Base-by-base conservation (phyloP, 2,329 filamentous ascomycete genomes). In the Pseudocercospora musae region DNA sequence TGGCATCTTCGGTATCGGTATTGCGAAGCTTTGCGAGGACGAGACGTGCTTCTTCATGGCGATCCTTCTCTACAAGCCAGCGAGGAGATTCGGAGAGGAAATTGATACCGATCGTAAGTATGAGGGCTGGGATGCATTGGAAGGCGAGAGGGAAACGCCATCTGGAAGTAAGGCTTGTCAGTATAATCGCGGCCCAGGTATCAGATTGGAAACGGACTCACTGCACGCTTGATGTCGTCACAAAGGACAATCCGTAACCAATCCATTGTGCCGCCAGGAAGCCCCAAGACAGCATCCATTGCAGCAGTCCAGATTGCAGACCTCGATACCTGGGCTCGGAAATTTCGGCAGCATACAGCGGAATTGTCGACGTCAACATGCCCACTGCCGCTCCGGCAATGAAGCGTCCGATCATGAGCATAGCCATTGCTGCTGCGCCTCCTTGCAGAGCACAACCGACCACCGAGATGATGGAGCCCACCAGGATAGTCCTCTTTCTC, bases 111-210 rank as follows among this genome's bases (percentile, higher is more conserved):
- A 78, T 57, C 46, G 76, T 71, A 31, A 81, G 75, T 53, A 83
- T 70, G 18, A 82, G 31, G 44, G 78, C 81, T 64, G 83, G 83
- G 52, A 82, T 64, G 37, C 80, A 74, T 71, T 84, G 82, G 74
- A 84, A 84, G 7, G 80, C 80, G 42, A 83, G 81, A 3, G 82
- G 82, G 72, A 84, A 82, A 42, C 81, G 79, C 82, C 81, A 84
- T 13, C 73, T 74, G 8, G 79, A 65, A 53, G 37, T 13, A 8
- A 40, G 15, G n/a, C 15, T 40, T n/a, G 37, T 40, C 37, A 40
- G 37, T 40, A 40, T 40, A 3, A 6, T 40, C 5, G 37, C 15
- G 33, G 5, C 2, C 5, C 10, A 15, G 31, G 15, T 3, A 10
- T 4, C 15, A 6, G 2, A 10, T 15, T 4, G 7, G 2, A 10